Evolutionary conservation across 129 eudicot genomes (phyloP).

Genomic region (Lactuca saligna): DNA sequence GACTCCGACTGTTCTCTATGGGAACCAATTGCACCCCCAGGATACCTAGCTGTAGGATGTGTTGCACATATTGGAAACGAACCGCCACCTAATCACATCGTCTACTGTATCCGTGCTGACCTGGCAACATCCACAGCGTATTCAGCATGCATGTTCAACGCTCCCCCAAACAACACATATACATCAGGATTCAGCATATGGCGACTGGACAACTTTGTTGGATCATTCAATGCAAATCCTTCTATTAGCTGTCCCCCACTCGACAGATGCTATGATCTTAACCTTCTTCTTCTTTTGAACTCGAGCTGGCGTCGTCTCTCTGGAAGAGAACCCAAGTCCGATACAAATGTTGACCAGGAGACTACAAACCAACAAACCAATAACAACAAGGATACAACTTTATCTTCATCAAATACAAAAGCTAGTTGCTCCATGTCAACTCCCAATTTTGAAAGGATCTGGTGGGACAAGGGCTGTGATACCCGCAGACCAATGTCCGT

Average conservation of each 20-base stretch:
- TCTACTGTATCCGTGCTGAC: conserved; percentile 84
- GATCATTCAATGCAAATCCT: conserved; percentile 82
- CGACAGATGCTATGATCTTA: conserved; percentile 66
- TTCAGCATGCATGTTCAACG: conserved; percentile 69
- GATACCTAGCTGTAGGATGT: conserved; percentile 89
- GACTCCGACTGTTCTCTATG: conserved; percentile 79
- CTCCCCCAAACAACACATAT: conserved; percentile 48
- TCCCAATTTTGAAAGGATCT: conserved; percentile 89
- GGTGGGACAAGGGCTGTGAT: conserved; percentile 99
- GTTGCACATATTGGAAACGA: conserved; percentile 73
- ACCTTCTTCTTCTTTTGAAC: conserved; percentile 65
- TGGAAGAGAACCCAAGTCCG: conserved; percentile 40
- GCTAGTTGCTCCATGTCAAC: conserved; percentile 63
- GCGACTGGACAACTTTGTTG: conserved; percentile 80
- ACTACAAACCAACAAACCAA: conserved; percentile 36
- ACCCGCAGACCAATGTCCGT: conserved; percentile 80
- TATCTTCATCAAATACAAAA: conserved; percentile 63
- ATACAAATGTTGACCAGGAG: conserved; percentile 34
- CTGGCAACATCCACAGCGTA: conserved; percentile 79
- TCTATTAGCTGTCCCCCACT: conserved; percentile 48
- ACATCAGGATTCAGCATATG: conserved; percentile 88
- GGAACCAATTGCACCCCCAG: conserved; percentile 91
- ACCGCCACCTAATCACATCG: conserved; percentile 88
- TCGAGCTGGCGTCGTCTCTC: conserved; percentile 55
- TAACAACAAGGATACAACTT: conserved; percentile 43